A percentile compares a stretch with the other conserved stretches of the same genome.
Evolutionary conservation across 1,284 basidiomycete species (phyloP).

Genomic region (Austropuccinia psidii): DNA sequence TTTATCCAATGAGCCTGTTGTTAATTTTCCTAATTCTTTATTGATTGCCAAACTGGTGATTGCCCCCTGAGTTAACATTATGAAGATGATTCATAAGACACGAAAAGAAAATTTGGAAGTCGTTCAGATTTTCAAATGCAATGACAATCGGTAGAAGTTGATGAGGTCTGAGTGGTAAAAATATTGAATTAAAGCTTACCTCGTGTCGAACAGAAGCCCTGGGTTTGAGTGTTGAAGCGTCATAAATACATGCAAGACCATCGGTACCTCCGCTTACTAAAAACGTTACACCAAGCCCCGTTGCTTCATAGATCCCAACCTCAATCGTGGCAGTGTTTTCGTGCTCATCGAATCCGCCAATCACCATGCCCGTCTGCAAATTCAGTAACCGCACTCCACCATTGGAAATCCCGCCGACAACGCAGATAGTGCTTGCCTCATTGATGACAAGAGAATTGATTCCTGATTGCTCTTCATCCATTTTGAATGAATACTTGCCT

Average conservation of each 20-base stretch:
- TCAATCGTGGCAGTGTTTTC: slow-evolving; percentile 80
- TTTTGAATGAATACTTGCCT: slow-evolving; percentile 58
- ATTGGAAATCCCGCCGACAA: slow-evolving; percentile 77
- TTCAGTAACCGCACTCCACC: slow-evolving; percentile 56
- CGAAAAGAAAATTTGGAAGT: slow-evolving; percentile 32
- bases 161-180: background rate
- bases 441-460: slow-evolving; percentile 83
- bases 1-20: slow-evolving; percentile 76
- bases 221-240: slow-evolving; percentile 72
- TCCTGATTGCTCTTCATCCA: slow-evolving; percentile 55
- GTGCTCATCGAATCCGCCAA: slow-evolving; percentile 66
- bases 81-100: slow-evolving; percentile 41
- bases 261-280: slow-evolving; percentile 86
- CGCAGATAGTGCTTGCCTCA: slow-evolving; percentile 71
- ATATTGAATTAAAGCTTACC: slow-evolving; percentile 39
- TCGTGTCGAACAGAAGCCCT: slow-evolving; percentile 63
- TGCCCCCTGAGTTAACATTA: slow-evolving; percentile 59
- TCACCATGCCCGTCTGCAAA: slow-evolving; percentile 78
- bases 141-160: slow-evolving; percentile 12
- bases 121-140: background rate
- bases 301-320: slow-evolving; percentile 62
- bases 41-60: slow-evolving; percentile 69
- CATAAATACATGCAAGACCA: slow-evolving; percentile 89
- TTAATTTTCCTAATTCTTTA: slow-evolving; percentile 63
- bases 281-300: slow-evolving; percentile 57